Conservation (phyloP, 1,139 yeast genomes). For the Suhomyces guaymorum region DNA sequence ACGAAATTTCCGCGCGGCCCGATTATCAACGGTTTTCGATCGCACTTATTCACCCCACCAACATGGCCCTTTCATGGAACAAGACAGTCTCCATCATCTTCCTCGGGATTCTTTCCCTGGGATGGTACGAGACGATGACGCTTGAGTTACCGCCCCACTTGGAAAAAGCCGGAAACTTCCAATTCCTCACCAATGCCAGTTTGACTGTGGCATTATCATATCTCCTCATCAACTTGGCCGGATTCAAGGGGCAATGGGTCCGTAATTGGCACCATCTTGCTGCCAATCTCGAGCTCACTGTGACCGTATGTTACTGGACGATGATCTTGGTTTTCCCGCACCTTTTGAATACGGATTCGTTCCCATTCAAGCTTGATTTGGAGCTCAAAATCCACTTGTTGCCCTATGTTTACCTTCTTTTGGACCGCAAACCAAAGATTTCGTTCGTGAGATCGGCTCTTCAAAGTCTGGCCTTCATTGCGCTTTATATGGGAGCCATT, state of each 20-base stretch:
- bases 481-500: conserved; percentile 10
- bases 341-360: conserved; percentile 22
- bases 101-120: conserved; percentile 14
- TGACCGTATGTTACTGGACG: conserved; percentile 27
- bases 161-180: conserved; percentile 23
- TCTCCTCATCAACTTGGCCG: conserved; percentile 8
- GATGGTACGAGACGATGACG: conserved; percentile 17
- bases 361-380: conserved; percentile 18
- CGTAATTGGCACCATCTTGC: conserved; percentile 15
- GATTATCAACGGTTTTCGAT: no score
- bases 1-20: no score
- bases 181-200: conserved; percentile 26
- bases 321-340: conserved; percentile 21
- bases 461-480: conserved; percentile 4
- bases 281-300: conserved; percentile 23
- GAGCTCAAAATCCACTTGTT: conserved; percentile 28
- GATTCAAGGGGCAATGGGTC: conserved; percentile 4
- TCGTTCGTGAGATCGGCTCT: conserved; percentile 5
- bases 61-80: background rate
- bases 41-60: background rate
- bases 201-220: conserved; percentile 17
- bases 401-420: conserved; percentile 20
- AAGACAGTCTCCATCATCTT: conserved; percentile 1
- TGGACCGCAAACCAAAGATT: conserved; percentile 10
- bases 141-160: conserved; percentile 22